These are phyloP conservation scores for Clarireedia monteithiana DNA, from an alignment of 2,329 filamentous ascomycete species.

Conservation along the genomic window DNA sequence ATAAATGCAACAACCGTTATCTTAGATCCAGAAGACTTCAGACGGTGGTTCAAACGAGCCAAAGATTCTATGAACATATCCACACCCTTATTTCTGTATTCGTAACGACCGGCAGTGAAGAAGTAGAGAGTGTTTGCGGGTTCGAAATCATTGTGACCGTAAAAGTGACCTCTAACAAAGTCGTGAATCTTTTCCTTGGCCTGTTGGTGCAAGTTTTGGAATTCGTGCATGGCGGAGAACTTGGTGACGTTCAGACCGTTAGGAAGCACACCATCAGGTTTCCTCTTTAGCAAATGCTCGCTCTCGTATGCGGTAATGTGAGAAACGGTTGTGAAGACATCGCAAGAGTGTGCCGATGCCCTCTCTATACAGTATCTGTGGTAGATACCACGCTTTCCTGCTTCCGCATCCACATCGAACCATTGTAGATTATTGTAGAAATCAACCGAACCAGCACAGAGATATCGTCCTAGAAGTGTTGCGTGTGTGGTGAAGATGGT, in stretches of 20 bases:
- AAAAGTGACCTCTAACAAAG: constrained; percentile 96
- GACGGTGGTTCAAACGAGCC: constrained; percentile 84
- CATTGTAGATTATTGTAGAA: constrained; percentile 98
- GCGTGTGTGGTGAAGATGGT: constrained; percentile 99
- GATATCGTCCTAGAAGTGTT: constrained; percentile 87
- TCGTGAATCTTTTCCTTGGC: constrained; percentile 98
- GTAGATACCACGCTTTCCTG: constrained; percentile 96
- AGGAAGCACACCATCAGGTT: constrained; percentile 91
- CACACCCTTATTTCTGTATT: constrained; percentile 96
- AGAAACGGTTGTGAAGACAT: constrained; percentile 97
- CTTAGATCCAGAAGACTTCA: constrained; percentile 79
- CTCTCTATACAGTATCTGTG: constrained; percentile 98
- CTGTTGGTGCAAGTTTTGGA: constrained; percentile 95
- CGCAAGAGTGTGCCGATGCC: constrained; percentile 80
- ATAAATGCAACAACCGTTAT: constrained; percentile 95
- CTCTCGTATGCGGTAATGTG: constrained; percentile 98
- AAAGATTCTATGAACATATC: constrained; percentile 99
- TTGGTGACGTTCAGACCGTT: constrained; percentile 98
- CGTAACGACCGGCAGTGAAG: constrained; percentile 94
- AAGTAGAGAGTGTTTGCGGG: constrained; percentile 95
- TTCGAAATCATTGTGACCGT: constrained; percentile 96
- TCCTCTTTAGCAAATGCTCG: constrained; percentile 93
- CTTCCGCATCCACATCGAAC: constrained; percentile 94
- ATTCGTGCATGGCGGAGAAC: constrained; percentile 96
- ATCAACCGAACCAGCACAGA: constrained; percentile 94